phyloP scores from a whole-genome alignment of 2,329 filamentous ascomycete species.

The Diaporthe nobilis region DNA sequence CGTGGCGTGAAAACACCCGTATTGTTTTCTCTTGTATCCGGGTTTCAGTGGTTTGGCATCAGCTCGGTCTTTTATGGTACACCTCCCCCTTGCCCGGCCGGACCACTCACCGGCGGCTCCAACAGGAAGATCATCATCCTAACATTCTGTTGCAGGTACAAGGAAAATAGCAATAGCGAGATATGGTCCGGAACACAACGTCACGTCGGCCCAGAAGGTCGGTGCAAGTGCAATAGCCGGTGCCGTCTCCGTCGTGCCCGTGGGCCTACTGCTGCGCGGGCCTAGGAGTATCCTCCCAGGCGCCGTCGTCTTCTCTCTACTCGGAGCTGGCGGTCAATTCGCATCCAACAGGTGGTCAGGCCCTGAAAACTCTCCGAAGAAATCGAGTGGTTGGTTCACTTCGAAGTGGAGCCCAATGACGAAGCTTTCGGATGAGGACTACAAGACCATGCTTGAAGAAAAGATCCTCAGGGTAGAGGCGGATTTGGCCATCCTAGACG shows the following conservation, averaged over 20 bases:
- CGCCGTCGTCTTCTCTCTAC: conserved; percentile 61
- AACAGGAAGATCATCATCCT: not conserved
- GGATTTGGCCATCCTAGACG: conserved; percentile 84
- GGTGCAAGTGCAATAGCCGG: conserved; percentile 80
- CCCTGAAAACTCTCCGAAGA: not conserved
- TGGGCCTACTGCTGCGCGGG: conserved; percentile 68
- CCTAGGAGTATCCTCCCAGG: conserved; percentile 67
- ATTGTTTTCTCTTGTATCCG: conserved; percentile 79
- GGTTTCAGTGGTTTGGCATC: conserved; percentile 85
- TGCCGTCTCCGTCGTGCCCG: conserved; percentile 72
- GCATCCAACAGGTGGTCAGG: conserved; percentile 42
- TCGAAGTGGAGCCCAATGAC: conserved; percentile 82
- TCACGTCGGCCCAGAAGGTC: conserved; percentile 71
- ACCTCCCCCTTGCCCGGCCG: conserved; percentile 46
- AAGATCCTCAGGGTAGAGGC: conserved; percentile 80
- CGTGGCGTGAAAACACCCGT: conserved; percentile 73
- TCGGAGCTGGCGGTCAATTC: conserved; percentile 52
- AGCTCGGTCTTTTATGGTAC: conserved; percentile 84
- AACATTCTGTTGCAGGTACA: conserved; percentile 28
- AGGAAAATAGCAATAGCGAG: conserved; percentile 57
- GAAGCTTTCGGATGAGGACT: conserved; percentile 78
- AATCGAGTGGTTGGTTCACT: conserved; percentile 57
- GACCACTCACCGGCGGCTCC: not conserved
- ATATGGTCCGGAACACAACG: conserved; percentile 64
- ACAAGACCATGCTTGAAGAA: conserved; percentile 77